Percentiles rank a stretch among this genome's conserved stretches.
Conservation (phyloP, 495 filamentous ascomycete species). For the Talaromyces wortmannii region DNA sequence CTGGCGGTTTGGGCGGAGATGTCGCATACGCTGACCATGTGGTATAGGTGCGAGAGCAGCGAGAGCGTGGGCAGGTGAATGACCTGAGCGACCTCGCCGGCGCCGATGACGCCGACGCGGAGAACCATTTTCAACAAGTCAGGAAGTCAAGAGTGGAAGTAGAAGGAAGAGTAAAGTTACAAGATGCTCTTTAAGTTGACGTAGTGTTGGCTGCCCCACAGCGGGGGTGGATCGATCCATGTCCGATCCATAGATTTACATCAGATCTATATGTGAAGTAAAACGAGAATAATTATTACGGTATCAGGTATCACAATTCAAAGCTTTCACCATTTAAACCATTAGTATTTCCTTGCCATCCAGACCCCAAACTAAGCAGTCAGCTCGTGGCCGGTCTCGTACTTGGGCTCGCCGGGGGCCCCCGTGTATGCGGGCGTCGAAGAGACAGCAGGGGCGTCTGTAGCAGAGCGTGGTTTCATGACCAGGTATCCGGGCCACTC, state of each 20-base stretch:
- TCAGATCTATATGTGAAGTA: neutral
- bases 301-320: neutral
- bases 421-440: neutral
- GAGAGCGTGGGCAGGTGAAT: slow-evolving; percentile 41
- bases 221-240: neutral
- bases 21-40: slow-evolving; percentile 34
- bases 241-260: neutral
- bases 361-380: neutral
- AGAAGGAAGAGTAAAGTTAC: neutral
- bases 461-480: neutral
- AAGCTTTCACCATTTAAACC: neutral
- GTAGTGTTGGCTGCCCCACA: neutral
- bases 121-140: neutral
- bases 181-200: neutral
- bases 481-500: slow-evolving; percentile 5
- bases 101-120: slow-evolving; percentile 39
- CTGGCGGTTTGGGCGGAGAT: slow-evolving; percentile 21
- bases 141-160: neutral
- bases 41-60: slow-evolving; percentile 31
- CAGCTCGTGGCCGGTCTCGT: slow-evolving; percentile 1
- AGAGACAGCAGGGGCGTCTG: neutral
- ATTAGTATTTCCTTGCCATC: neutral
- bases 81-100: slow-evolving; percentile 39
- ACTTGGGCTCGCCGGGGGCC: slow-evolving; percentile 4
- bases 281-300: neutral